Evolutionary conservation across 371 early-diverging fungal genomes (phyloP).

Genomic region (Mucor mucedo): DNA sequence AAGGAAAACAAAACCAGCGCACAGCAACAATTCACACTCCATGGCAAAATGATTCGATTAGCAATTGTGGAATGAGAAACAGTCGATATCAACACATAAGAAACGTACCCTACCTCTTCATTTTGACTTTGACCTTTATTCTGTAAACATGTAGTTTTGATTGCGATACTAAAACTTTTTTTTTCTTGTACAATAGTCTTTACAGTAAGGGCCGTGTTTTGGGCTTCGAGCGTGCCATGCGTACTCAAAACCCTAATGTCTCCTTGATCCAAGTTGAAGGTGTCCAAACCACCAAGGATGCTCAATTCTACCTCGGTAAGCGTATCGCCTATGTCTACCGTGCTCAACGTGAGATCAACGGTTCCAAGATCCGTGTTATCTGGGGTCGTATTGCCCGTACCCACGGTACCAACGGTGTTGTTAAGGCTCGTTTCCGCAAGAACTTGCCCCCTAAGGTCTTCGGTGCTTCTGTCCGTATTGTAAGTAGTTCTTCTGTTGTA

Average conservation of each 20-base stretch:
- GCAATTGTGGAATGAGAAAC: no score
- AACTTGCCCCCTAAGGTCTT: slow-evolving; percentile 96
- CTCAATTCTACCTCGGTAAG: slow-evolving; percentile 92
- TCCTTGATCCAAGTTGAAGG: slow-evolving; percentile 94
- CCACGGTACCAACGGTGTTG: slow-evolving; percentile 96
- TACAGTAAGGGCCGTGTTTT: slow-evolving; percentile 96
- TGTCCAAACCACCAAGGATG: slow-evolving; percentile 86
- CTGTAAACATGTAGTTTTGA: no score
- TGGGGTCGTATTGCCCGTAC: slow-evolving; percentile 96
- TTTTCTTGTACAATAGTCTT: slow-evolving; percentile 66
- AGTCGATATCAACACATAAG: no score
- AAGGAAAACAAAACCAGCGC: no score
- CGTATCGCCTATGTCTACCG: slow-evolving; percentile 85
- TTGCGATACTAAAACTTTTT: no score
- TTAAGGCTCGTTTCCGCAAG: slow-evolving; percentile 95
- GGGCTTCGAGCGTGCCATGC: slow-evolving; percentile 93
- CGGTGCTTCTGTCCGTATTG: slow-evolving; percentile 92
- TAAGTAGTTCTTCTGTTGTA: slow-evolving; percentile 46
- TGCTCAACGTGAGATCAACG: slow-evolving; percentile 88
- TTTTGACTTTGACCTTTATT: no score
- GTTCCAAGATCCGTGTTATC: slow-evolving; percentile 93
- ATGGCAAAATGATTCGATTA: no score
- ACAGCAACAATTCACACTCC: no score
- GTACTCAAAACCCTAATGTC: slow-evolving; percentile 88
- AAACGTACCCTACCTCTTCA: no score